Evolutionary conservation across 78 protist genomes (phyloP), one percentile per base, ranked within the genome.

Genomic region (Dictyostelium capitatum): DNA sequence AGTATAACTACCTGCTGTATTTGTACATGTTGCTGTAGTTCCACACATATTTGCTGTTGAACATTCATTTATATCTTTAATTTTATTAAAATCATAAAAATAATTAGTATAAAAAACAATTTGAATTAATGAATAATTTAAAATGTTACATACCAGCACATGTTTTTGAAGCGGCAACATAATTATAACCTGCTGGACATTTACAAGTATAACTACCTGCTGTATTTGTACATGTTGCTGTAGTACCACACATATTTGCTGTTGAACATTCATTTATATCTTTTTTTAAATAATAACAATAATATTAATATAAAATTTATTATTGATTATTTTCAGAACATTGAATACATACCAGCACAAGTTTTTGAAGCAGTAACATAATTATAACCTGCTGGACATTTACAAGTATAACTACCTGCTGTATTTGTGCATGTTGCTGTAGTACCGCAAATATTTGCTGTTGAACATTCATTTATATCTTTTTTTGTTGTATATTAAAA

Each of bases 181-280:
- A 64, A 19, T 25, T 64, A 47, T 46, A 72, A 10, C 57, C 57
- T 43, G 57, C 15, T 1, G 2, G 3, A 6, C 79, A 72, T 20
- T 53, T 46, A n/a, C 79, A 72, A 20, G 6, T 46, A 15, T 46
- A 72, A 41, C 32, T 7, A 15, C 79, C 79, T 19, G 20, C 8
- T 72, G 30, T 17, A 72, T 72, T 72, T 0, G 2, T 46, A 47
- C 79, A 72, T 5, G 12, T 64, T 64, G 12, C 43, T 14, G 65
- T 12, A 11, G 25, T 14, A 19, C 65, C 65, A n/a, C n/a, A n/a
- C 4, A 4, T 4, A 11, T 6, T 57, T 19, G 7, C n/a, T 6
- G 4, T 12, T 57, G 11, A 6, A 67, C 75, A 67, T 67, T 67
- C 75, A 67, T 67, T 48, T 32, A 67, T 67, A 37, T 67, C 75